phyloP scores from a whole-genome alignment of 2,329 filamentous ascomycete genomes.

The Claviceps capensis region DNA sequence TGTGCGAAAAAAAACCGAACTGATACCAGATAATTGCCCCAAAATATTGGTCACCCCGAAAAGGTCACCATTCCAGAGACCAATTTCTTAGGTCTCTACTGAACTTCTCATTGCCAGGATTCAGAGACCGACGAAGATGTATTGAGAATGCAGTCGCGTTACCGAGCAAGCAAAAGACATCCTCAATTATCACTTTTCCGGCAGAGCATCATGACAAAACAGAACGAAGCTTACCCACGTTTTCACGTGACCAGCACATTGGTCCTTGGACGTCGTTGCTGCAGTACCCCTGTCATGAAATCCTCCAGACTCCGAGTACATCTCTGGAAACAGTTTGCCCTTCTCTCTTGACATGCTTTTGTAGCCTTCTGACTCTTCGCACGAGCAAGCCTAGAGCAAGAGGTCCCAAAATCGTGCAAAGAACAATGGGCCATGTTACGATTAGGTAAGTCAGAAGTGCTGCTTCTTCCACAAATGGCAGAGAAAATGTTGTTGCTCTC shows the following conservation, averaged over 20 bases:
- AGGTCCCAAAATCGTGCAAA: slow-evolving; percentile 41
- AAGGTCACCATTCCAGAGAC: too few species aligned
- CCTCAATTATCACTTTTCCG: too few species aligned
- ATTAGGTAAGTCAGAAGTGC: slow-evolving; percentile 29
- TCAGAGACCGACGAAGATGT: too few species aligned
- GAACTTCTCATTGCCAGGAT: too few species aligned
- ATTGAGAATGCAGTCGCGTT: too few species aligned
- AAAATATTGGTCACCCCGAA: too few species aligned
- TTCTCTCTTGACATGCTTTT: slow-evolving; percentile 1
- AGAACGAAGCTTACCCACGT: background rate
- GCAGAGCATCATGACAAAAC: background rate
- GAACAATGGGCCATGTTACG: slow-evolving; percentile 40
- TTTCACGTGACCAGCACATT: background rate
- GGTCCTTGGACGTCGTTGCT: background rate
- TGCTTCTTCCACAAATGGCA: background rate
- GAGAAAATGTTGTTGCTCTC: slow-evolving; percentile 35
- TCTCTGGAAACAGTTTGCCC: slow-evolving; percentile 1
- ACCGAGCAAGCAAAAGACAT: too few species aligned
- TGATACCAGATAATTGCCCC: too few species aligned
- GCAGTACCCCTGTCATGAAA: background rate
- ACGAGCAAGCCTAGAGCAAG: slow-evolving; percentile 34
- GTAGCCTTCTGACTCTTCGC: slow-evolving; percentile 22
- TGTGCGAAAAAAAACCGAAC: too few species aligned
- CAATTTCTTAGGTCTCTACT: too few species aligned
- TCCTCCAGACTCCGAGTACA: slow-evolving; percentile 2